These are phyloP conservation scores for Theobroma grandiflorum DNA, from an alignment of 441 rosid genomes.

Conservation along the genomic window DNA sequence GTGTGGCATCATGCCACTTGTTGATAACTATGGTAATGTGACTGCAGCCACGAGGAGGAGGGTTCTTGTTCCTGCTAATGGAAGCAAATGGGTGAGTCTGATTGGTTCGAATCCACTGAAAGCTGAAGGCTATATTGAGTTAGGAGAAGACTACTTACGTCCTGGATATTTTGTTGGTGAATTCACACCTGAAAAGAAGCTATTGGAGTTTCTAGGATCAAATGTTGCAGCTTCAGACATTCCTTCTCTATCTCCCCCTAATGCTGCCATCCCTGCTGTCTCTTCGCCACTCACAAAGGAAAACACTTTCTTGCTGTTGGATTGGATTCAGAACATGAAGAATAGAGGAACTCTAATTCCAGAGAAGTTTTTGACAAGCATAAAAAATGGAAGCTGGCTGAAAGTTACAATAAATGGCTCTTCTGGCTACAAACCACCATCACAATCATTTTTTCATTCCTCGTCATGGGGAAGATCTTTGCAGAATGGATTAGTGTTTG, in stretches of 20 bases:
- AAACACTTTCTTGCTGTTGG: conserved; percentile 59
- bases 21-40: conserved; percentile 58
- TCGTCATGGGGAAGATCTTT: conserved; percentile 63
- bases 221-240: conserved; percentile 51
- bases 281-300: conserved; percentile 57
- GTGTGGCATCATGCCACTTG: conserved; percentile 56
- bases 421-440: conserved; percentile 59
- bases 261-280: conserved; percentile 56
- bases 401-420: conserved; percentile 52
- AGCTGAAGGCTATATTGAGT: conserved; percentile 50
- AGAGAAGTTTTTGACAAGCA: conserved; percentile 48
- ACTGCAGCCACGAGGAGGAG: conserved; percentile 26
- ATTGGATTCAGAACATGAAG: conserved; percentile 51
- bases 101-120: conserved; percentile 65
- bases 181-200: conserved; percentile 34
- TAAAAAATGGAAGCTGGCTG: conserved; percentile 69
- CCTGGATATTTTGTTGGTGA: conserved; percentile 46
- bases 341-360: conserved; percentile 34
- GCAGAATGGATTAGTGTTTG: conserved; percentile 58
- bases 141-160: conserved; percentile 59
- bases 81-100: conserved; percentile 66
- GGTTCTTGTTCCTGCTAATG: conserved; percentile 71
- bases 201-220: conserved; percentile 47
- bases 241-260: conserved; percentile 61
- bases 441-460: conserved; percentile 59